Conservation (phyloP, 2,329 filamentous ascomycete species). For the Septoria petroselini region DNA sequence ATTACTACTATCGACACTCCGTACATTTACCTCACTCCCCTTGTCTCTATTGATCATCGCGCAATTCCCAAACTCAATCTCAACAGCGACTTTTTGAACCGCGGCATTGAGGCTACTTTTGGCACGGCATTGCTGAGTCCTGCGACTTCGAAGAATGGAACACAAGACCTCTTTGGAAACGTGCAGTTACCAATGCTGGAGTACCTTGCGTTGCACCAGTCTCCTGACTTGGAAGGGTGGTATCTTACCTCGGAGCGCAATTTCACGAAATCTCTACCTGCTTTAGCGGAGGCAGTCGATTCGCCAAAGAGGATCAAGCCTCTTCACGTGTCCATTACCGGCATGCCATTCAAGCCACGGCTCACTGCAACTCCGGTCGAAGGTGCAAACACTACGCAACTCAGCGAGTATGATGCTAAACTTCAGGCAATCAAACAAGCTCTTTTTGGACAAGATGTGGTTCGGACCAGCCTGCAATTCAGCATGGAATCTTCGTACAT, state of each 20-base stretch:
- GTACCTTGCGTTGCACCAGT: constrained; percentile 5
- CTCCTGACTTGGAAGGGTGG: background rate
- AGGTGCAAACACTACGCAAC: background rate
- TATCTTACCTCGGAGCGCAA: background rate
- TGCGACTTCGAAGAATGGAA: constrained; percentile 16
- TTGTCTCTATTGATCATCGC: background rate
- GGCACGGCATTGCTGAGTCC: constrained; percentile 1
- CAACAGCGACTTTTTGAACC: background rate
- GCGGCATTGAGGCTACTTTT: background rate
- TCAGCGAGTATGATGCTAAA: background rate
- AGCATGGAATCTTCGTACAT: constrained; percentile 9
- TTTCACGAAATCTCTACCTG: background rate
- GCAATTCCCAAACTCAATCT: background rate
- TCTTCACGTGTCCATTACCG: background rate
- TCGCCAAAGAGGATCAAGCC: background rate
- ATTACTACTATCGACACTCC: constrained; percentile 9
- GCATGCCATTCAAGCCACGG: constrained; percentile 1
- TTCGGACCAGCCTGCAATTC: constrained; percentile 2
- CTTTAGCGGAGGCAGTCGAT: background rate
- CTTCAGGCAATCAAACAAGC: constrained; percentile 1
- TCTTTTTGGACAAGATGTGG: constrained; percentile 4
- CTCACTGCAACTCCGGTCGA: too few species aligned
- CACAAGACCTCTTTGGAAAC: constrained; percentile 22
- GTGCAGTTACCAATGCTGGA: constrained; percentile 23
- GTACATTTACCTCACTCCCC: constrained; percentile 5